Percentiles rank a stretch among this genome's conserved stretches.
Conservation (phyloP, 768 basidiomycete genomes). For the Nevesoporus exiguus region DNA sequence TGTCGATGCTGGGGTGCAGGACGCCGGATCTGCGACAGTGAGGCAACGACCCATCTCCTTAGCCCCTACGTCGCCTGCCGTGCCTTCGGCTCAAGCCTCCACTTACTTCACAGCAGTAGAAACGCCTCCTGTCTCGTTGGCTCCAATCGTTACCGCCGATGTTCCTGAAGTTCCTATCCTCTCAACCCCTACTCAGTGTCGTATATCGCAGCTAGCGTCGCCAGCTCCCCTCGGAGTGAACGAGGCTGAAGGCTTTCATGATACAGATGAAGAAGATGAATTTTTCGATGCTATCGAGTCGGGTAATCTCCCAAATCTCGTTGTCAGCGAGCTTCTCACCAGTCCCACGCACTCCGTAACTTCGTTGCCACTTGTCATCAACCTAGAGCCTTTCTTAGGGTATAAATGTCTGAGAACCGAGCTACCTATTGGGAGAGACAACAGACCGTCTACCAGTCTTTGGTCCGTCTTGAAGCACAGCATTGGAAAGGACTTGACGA, state of each 20-base stretch:
- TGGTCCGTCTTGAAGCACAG: slow-evolving; percentile 95
- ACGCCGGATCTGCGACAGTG: slow-evolving; percentile 16
- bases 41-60: slow-evolving; percentile 23
- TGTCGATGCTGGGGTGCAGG: slow-evolving; percentile 38
- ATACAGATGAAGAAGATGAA: slow-evolving; percentile 87
- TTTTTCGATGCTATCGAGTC: slow-evolving; percentile 96
- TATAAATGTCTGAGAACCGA: slow-evolving; percentile 61
- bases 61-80: slow-evolving; percentile 2
- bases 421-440: slow-evolving; percentile 65
- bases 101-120: slow-evolving; percentile 23
- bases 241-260: slow-evolving; percentile 35
- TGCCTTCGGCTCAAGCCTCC: slow-evolving; percentile 18
- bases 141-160: neutral
- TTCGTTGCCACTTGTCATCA: slow-evolving; percentile 34
- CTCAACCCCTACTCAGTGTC: slow-evolving; percentile 25
- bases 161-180: slow-evolving; percentile 8
- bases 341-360: slow-evolving; percentile 38
- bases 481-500: slow-evolving; percentile 96
- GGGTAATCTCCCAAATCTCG: slow-evolving; percentile 70
- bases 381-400: slow-evolving; percentile 54
- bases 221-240: slow-evolving; percentile 19
- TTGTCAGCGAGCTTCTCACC: slow-evolving; percentile 62
- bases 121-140: slow-evolving; percentile 15
- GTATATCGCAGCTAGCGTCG: slow-evolving; percentile 11
- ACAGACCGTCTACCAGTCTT: slow-evolving; percentile 83